These are phyloP conservation scores for Striga hermonthica DNA, from an alignment of 305 asterid species.

Conservation along the genomic window DNA sequence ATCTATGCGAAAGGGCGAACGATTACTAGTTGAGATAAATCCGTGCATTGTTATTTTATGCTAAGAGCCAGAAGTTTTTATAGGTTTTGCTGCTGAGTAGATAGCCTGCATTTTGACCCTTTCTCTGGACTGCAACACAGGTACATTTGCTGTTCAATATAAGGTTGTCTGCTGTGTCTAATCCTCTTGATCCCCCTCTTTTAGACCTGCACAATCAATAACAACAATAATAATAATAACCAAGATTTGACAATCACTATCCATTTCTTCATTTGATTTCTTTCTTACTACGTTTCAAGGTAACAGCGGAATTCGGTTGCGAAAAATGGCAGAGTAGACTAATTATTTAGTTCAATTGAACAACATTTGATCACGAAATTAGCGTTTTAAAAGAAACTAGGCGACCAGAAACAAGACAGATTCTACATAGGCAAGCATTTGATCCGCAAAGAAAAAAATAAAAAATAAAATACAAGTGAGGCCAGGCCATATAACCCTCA, in stretches of 20 bases:
- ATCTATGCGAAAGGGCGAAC: too few relatives aligned
- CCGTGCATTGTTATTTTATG: conserved; percentile 27
- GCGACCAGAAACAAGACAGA: too few relatives aligned
- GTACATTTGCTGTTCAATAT: conserved; percentile 66
- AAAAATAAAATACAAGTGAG: too few relatives aligned
- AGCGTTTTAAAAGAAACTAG: too few relatives aligned
- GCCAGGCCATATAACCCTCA: too few relatives aligned
- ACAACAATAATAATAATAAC: neutral
- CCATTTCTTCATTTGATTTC: neutral
- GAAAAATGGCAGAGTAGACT: neutral
- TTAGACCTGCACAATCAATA: conserved; percentile 40
- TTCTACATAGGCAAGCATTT: too few relatives aligned
- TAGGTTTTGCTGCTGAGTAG: conserved; percentile 58
- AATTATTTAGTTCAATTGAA: neutral
- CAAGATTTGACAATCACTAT: neutral
- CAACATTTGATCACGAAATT: too few relatives aligned
- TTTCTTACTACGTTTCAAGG: neutral
- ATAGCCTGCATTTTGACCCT: conserved; percentile 64
- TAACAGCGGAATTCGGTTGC: neutral
- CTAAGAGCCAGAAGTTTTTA: conserved; percentile 74
- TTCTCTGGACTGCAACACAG: conserved; percentile 71
- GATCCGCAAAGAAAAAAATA: too few relatives aligned
- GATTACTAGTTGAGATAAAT: too few relatives aligned
- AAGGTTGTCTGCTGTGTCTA: conserved; percentile 59
- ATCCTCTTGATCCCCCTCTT: conserved; percentile 54